A percentile compares a stretch with the other conserved stretches of the same genome.
phyloP scores from a whole-genome alignment of 202 grass and related monocot genomes.

The Schoenoplectus triqueter region DNA sequence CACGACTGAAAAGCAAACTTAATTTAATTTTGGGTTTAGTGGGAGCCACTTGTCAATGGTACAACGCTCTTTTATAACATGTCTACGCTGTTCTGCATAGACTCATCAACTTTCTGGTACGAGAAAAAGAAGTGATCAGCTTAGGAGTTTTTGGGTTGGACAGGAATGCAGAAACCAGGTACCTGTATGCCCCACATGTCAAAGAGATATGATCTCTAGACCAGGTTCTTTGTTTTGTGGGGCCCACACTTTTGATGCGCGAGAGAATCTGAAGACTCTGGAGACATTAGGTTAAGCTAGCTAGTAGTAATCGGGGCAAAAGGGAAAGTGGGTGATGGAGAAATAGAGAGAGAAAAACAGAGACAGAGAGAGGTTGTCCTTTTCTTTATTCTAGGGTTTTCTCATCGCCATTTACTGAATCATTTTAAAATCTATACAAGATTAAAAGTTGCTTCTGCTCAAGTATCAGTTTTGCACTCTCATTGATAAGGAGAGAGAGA shows the following conservation, averaged over 20 bases:
- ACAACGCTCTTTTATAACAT: not conserved
- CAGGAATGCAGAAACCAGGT: not conserved
- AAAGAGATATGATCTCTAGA: not conserved
- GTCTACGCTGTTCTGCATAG: not conserved
- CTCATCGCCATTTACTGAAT: constrained; percentile 50
- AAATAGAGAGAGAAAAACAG: constrained; percentile 39
- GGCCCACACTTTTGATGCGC: not conserved
- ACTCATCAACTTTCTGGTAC: constrained; percentile 35
- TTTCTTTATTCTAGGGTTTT: constrained; percentile 56
- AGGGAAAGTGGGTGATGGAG: constrained; percentile 46
- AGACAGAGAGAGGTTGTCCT: not conserved
- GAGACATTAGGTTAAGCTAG: constrained; percentile 40
- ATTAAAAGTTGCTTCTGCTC: constrained; percentile 11
- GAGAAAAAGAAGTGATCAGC: constrained; percentile 29
- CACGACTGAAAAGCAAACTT: not conserved
- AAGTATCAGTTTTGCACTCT: not conserved
- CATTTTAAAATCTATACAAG: constrained; percentile 25
- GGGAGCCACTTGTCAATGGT: not conserved
- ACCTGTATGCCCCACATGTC: constrained; percentile 8
- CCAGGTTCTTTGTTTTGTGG: constrained; percentile 4
- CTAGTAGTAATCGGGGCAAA: constrained; percentile 9
- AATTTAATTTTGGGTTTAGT: not conserved
- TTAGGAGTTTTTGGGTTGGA: not conserved
- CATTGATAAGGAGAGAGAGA: not conserved
- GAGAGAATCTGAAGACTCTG: constrained; percentile 33